Percentiles rank a stretch among this genome's conserved stretches.
Conservation (phyloP, 225 moss, liverwort and hornwort species). For the Marchantia paleacea region DNA sequence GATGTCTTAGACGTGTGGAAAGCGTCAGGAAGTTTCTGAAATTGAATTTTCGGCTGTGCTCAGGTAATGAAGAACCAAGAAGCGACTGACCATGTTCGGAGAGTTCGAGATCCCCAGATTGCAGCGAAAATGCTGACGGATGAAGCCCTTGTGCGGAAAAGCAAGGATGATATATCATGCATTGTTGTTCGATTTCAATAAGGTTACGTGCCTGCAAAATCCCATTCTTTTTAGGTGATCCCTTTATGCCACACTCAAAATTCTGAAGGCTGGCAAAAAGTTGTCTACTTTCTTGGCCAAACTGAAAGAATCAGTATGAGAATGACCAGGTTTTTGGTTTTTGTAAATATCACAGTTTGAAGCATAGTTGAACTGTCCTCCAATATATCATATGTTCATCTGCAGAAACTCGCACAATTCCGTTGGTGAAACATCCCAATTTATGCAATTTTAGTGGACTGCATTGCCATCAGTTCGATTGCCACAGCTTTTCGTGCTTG, state of each 20-base stretch:
- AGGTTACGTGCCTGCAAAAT: slow-evolving; percentile 38
- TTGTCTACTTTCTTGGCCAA: slow-evolving; percentile 19
- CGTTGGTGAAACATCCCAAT: slow-evolving; percentile 24
- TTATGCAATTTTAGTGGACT: slow-evolving; percentile 31
- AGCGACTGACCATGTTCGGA: slow-evolving; percentile 75
- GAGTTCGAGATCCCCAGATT: slow-evolving; percentile 61
- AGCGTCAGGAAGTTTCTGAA: not conserved
- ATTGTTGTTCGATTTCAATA: slow-evolving; percentile 85
- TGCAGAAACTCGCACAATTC: slow-evolving; percentile 33
- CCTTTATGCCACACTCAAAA: slow-evolving; percentile 19
- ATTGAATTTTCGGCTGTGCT: too few species aligned
- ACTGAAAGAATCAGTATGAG: slow-evolving; percentile 31
- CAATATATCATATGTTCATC: slow-evolving; percentile 30
- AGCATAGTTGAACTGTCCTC: slow-evolving; percentile 32
- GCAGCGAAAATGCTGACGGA: slow-evolving; percentile 82
- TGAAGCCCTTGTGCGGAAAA: slow-evolving; percentile 85
- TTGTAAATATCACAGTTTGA: slow-evolving; percentile 45
- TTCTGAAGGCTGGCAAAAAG: slow-evolving; percentile 27
- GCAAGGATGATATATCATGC: slow-evolving; percentile 99
- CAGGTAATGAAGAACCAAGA: slow-evolving; percentile 97
- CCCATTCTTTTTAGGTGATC: slow-evolving; percentile 48
- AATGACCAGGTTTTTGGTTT: slow-evolving; percentile 30
- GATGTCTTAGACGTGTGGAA: not conserved
- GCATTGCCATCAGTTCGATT: slow-evolving; percentile 25
- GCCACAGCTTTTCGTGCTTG: slow-evolving; percentile 20